Base-by-base conservation (phyloP, 257 asterid genomes). In the Solanum paucissectum region DNA sequence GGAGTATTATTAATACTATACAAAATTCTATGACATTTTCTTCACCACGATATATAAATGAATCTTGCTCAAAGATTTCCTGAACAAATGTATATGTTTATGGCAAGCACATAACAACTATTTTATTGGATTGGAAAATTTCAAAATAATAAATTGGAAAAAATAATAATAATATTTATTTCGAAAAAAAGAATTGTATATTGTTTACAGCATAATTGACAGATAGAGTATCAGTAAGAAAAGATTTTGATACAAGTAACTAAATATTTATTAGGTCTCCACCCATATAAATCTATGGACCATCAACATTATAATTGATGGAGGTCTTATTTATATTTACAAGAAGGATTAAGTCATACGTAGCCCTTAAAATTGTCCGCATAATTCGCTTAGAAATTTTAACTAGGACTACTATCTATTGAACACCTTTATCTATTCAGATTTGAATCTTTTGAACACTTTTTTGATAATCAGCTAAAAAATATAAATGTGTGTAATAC, bases 401-500 rank as follows among this genome's bases (percentile, higher is more conserved):
- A 0, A 1, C 62, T 52, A 52, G 62, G 3, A 52, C 0, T 6
- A 18, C 1, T 52, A 52, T 0, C 0, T 52, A 52, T 52, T 6
- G 9, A 52, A 49, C 7, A 49, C 58, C 0, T 49, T 7, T 49
- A 49, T 3, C 58, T 49, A 49, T 18, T 46, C 0, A 14, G 7
- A 2, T 49, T 49, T 49, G 58, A 49, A 49, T 20, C 20, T 46
- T 46, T 13, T 46, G 1, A 46, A 1, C 20, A 49, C 7, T 49
- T 13, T 49, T 49, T 49, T 49, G 58, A 49, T 0, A 13, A 46
- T 46, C 55, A 46, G 0, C 55, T 46, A 46, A 46, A 46, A 44
- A 46, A 46, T 46, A 13, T 46, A 46, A 46, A 13, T 46, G 18
- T 46, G 55, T 46, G 20, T 46, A 46, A 46, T 46, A 46, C 7